Evolutionary conservation across 202 grass and related monocot genomes (phyloP), one percentile per base, ranked within the genome.

Genomic region (Schoenoplectus tabernaemontani): DNA sequence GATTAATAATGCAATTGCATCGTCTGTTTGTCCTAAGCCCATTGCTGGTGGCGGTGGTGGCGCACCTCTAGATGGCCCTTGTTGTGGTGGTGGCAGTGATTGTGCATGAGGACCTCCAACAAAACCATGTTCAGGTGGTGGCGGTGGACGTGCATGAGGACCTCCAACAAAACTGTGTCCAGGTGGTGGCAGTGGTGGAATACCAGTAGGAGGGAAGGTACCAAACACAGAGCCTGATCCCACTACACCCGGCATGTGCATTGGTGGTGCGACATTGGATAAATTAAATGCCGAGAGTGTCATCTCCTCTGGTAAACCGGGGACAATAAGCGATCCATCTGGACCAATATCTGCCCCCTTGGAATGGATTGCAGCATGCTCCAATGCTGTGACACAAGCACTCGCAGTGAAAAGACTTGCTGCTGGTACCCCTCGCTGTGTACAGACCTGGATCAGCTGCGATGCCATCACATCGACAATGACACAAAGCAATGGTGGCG

Each of bases 381-480:
- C 81, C 43, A 87, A 24, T 12, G 28, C 28, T 28, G 28, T 28
- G 28, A 28, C 28, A 28, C 28, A 28, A 28, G 28, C 28, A 28
- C 28, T 28, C 28, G 81, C 11, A 37, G 86, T 84, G 81, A 87
- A 87, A 22, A 87, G 79, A 50, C 56, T 75, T 10, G 78, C 81
- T 2, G 47, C 47, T 0, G 46, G 76, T 30, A 87, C 44, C 2
- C 61, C 65, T 51, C 77, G 81, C 37, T 76, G 64, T 10, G 12
- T 51, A 43, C 86, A 87, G 8, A 80, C 54, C 28, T 57, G 34
- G 19, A 84, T 51, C 53, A 83, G 61, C 32, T 74, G 57, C 9
- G 59, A 64, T 38, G 72, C 71, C 76, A 84, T 87, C 56, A 84
- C 81, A 42, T 87, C 86, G 1, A 87, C 57, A 16, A 87, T 66